phyloP scores from a whole-genome alignment of 331 rosid genomes.

The Quercus lobata region DNA sequence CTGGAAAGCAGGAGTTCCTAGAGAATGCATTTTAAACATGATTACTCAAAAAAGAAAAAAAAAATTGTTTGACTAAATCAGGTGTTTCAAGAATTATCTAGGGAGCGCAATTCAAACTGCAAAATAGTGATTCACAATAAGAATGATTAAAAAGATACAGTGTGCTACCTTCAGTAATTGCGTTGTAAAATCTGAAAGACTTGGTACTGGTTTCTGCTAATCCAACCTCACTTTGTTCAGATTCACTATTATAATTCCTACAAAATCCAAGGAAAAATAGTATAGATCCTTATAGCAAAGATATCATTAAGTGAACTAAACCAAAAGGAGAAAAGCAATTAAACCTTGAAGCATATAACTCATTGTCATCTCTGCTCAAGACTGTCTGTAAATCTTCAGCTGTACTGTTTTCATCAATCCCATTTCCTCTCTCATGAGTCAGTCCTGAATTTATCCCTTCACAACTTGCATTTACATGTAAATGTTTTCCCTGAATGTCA shows the following conservation, averaged over 20 bases:
- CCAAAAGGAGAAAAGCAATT: not conserved
- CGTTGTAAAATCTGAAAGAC: constrained; percentile 30
- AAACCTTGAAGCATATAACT: constrained; percentile 53
- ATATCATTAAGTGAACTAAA: not conserved
- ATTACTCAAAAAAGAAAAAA: constrained; percentile 10
- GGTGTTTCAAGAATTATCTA: not conserved
- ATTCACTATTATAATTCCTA: constrained; percentile 31
- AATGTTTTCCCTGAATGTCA: constrained; percentile 28
- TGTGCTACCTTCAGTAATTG: constrained; percentile 39
- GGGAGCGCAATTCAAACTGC: constrained; percentile 5
- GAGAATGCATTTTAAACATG: constrained; percentile 12
- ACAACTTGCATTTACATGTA: constrained; percentile 18
- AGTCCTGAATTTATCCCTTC: constrained; percentile 25
- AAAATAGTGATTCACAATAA: not conserved
- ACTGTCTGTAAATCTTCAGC: constrained; percentile 30
- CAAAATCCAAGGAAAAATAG: not conserved
- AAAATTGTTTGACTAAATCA: not conserved
- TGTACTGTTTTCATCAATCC: constrained; percentile 24
- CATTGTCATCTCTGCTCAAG: constrained; percentile 19
- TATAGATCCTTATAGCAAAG: not conserved
- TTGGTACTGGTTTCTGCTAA: constrained; percentile 27
- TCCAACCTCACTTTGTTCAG: constrained; percentile 37
- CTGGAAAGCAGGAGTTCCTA: constrained; percentile 54
- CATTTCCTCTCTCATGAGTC: constrained; percentile 23
- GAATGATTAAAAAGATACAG: constrained; percentile 16